Evolutionary conservation across 805 yeast genomes (phyloP), one percentile per base, ranked within the genome.

Genomic region (Wickerhamiella spandovensis): DNA sequence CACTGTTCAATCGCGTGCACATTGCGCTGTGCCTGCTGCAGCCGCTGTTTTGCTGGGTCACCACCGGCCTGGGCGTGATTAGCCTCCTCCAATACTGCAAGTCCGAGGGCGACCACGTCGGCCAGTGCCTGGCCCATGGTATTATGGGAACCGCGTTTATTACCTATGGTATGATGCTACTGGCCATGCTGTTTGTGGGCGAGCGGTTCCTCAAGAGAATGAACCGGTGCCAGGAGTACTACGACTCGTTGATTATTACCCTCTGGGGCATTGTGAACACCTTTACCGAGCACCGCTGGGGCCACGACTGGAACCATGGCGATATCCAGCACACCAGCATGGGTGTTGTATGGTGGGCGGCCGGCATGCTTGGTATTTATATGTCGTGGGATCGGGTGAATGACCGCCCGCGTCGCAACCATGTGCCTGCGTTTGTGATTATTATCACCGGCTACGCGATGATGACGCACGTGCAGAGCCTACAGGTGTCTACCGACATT

Each of bases 281-380:
- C 0, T 90, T 90, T 66, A 90, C 97, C 1, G 97, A 90, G 66
- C 97, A 90, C 66, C 70, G 97, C 54, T 90, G 97, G 97, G 95
- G 95, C 38, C 92, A 88, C 62, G 78, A 72, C 8, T 90, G 97
- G 97, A 74, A 77, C 43, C 94, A 84, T 71, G 92, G 95, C 9
- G 97, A 88, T 65, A 86, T 82, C 64, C 96, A 89, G 68, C 97
- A 89, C 65, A 89, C 97, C 0, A 78, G 92, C 20, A 87, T 90
- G 95, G 97, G 97, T 0, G 84, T 90, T 51, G 75, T 90, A 28
- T 90, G 97, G 95, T 88, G 96, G 94, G 78, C 86, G 47, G 94
- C 95, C 50, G 97, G 97, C 7, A 68, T 88, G 56, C 66, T 88
- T 23, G 97, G 97, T 1, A 72, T 90, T 53, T 84, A 76, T 66